These are phyloP conservation scores for Leccinum longicurvipes DNA, from an alignment of 768 basidiomycete species.

Conservation along the genomic window DNA sequence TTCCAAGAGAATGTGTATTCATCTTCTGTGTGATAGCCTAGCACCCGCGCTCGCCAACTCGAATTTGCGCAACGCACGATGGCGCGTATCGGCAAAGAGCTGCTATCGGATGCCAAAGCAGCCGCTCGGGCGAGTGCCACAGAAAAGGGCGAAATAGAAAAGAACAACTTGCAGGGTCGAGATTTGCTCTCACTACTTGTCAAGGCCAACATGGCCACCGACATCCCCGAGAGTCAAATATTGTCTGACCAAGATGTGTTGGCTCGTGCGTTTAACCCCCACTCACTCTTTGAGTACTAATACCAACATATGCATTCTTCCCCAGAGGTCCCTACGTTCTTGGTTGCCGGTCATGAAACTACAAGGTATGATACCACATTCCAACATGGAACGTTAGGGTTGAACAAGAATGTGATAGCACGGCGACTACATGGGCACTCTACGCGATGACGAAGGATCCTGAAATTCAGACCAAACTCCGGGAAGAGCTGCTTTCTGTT, in stretches of 20 bases:
- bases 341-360: constrained; percentile 1
- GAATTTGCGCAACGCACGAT: constrained; percentile 39
- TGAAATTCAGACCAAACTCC: constrained; percentile 50
- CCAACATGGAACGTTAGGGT: background rate
- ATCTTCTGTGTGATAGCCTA: constrained; percentile 18
- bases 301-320: background rate
- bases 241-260: constrained; percentile 64
- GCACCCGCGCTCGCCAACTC: constrained; percentile 10
- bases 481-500: constrained; percentile 52
- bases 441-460: constrained; percentile 49
- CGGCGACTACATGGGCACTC: constrained; percentile 56
- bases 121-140: constrained; percentile 24
- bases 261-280: constrained; percentile 38
- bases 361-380: background rate
- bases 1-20: background rate
- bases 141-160: constrained; percentile 31
- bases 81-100: constrained; percentile 45
- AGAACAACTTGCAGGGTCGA: constrained; percentile 35
- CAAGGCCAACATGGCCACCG: constrained; percentile 35
- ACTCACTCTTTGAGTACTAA: background rate
- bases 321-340: background rate
- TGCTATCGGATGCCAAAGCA: constrained; percentile 48
- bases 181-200: constrained; percentile 43
- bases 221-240: constrained; percentile 50
- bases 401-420: constrained; percentile 11